Conservation (phyloP, 495 filamentous ascomycete species). For the Aspergillus ellipticus region DNA sequence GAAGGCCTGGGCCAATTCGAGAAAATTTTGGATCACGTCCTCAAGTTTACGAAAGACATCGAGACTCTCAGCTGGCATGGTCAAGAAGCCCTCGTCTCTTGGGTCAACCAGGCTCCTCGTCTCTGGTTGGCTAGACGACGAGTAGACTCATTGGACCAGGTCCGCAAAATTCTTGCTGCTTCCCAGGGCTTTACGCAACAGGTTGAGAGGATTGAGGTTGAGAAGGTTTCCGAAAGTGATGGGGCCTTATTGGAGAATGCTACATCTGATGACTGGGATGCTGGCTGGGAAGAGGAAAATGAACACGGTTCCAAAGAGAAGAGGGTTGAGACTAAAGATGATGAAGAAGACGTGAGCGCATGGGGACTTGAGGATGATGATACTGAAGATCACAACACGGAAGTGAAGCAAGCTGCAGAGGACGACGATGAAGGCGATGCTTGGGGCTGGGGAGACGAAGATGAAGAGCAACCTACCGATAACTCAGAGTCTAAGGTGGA, state of each 20-base stretch:
- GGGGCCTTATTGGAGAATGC: slow-evolving; percentile 55
- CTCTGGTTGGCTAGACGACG: slow-evolving; percentile 85
- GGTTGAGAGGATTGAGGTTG: slow-evolving; percentile 83
- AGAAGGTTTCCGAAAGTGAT: slow-evolving; percentile 66
- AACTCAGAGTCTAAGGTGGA: slow-evolving; percentile 16
- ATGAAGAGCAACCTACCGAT: slow-evolving; percentile 24
- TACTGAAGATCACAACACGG: slow-evolving; percentile 22
- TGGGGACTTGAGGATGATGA: slow-evolving; percentile 60
- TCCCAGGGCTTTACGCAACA: slow-evolving; percentile 59
- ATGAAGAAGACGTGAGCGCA: slow-evolving; percentile 62
- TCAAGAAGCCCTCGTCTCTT: slow-evolving; percentile 66
- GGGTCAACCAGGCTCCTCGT: slow-evolving; percentile 72
- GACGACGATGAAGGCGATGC: slow-evolving; percentile 38
- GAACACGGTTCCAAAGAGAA: slow-evolving; percentile 36
- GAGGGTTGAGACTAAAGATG: slow-evolving; percentile 26
- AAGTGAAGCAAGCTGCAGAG: slow-evolving; percentile 34
- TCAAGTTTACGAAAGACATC: slow-evolving; percentile 59
- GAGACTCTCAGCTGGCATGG: slow-evolving; percentile 63
- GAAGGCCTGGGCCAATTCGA: slow-evolving; percentile 67
- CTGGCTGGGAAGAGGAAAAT: slow-evolving; percentile 64
- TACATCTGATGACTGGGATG: slow-evolving; percentile 70
- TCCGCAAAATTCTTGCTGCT: slow-evolving; percentile 62
- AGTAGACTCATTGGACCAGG: slow-evolving; percentile 68
- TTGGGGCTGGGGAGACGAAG: slow-evolving; percentile 47
- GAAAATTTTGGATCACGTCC: slow-evolving; percentile 54